phyloP scores from a whole-genome alignment of 805 yeast species.

The Metschnikowia continentalis region DNA sequence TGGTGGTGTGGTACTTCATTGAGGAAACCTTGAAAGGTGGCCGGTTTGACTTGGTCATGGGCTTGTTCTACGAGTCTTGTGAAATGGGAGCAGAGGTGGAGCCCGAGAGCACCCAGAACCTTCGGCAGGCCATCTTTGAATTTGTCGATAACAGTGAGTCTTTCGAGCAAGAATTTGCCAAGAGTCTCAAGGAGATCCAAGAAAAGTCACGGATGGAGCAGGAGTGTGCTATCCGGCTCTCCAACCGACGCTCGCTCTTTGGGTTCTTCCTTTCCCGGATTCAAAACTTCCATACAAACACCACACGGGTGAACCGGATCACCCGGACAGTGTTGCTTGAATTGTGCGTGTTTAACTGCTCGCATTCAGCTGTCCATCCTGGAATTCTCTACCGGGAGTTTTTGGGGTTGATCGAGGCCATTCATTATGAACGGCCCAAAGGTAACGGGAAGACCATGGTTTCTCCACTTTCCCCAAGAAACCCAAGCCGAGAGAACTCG shows the following conservation, averaged over 20 bases:
- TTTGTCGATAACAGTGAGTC: conserved; percentile 6
- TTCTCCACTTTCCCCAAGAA: neutral
- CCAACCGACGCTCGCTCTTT: conserved; percentile 8
- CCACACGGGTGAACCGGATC: conserved; percentile 9
- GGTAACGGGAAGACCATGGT: neutral
- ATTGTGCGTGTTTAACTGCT: conserved; percentile 7
- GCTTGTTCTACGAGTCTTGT: conserved; percentile 9
- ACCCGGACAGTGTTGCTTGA: conserved; percentile 6
- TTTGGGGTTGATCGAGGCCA: neutral
- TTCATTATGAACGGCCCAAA: neutral
- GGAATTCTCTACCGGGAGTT: neutral
- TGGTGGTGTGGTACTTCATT: conserved; percentile 11
- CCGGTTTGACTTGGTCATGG: conserved; percentile 9
- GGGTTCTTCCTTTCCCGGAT: conserved; percentile 6
- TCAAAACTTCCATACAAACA: conserved; percentile 6
- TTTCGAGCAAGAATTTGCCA: conserved; percentile 10
- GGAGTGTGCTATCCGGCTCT: conserved; percentile 5
- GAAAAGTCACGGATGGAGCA: neutral
- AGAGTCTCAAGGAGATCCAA: conserved; percentile 6
- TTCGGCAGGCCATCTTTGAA: conserved; percentile 5
- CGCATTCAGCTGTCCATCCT: conserved; percentile 5
- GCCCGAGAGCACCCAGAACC: neutral
- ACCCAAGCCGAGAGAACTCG: neutral
- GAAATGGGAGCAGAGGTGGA: neutral
- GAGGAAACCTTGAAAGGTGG: conserved; percentile 8